Evolutionary conservation across 2,329 filamentous ascomycete genomes (phyloP).

Genomic region (Cladophialophora exuberans): DNA sequence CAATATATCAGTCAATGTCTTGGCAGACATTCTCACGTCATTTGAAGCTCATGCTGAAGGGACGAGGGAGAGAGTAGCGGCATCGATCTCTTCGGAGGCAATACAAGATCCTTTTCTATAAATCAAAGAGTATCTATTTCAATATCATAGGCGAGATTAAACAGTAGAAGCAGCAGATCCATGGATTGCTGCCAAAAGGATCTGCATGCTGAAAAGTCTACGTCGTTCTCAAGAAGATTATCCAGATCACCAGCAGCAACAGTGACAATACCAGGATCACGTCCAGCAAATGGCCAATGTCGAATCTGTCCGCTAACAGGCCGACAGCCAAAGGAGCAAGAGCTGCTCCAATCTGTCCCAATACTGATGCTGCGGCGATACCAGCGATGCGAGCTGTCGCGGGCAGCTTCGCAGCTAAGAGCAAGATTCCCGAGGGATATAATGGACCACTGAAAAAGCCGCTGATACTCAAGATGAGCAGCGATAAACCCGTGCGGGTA

Average conservation of each 20-base stretch:
- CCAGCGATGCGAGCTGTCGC: constrained; percentile 46
- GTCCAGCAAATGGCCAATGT: constrained; percentile 20
- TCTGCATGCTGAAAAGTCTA: no score
- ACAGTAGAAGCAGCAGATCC: no score
- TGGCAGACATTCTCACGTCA: no score
- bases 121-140: no score
- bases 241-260: constrained; percentile 19
- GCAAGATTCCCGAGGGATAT: constrained; percentile 47
- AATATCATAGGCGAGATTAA: no score
- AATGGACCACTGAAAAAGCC: constrained; percentile 49
- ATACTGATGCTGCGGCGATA: constrained; percentile 49
- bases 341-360: constrained; percentile 51
- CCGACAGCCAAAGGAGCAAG: constrained; percentile 50
- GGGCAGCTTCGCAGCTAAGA: constrained; percentile 43
- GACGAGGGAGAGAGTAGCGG: no score
- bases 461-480: constrained; percentile 38
- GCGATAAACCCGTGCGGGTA: constrained; percentile 32
- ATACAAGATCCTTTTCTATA: no score
- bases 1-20: no score
- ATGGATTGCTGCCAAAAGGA: no score
- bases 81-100: no score
- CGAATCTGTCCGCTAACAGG: constrained; percentile 22
- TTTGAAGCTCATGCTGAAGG: no score
- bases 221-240: not conserved
- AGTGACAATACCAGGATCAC: constrained; percentile 13